Evolutionary conservation across 2,329 filamentous ascomycete genomes (phyloP).

Genomic region (Aspergillus calidoustus): DNA sequence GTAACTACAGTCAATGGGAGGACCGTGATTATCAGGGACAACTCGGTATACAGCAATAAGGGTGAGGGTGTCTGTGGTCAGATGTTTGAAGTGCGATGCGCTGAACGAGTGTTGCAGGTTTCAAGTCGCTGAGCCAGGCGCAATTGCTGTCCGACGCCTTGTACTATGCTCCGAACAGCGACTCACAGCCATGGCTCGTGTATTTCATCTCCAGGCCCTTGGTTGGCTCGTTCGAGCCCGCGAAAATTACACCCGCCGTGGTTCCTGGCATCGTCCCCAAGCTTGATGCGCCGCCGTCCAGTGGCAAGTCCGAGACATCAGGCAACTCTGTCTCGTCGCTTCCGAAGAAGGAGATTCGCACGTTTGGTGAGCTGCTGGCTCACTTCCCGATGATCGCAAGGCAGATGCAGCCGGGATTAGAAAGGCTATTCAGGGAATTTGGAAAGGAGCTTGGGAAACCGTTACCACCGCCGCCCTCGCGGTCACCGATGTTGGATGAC

Average conservation of each 20-base stretch:
- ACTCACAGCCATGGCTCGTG: conserved; percentile 91
- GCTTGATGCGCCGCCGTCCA: conserved; percentile 25
- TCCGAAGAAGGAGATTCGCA: conserved; percentile 87
- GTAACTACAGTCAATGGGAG: conserved; percentile 91
- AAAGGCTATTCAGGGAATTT: conserved; percentile 89
- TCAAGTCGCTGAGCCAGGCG: conserved; percentile 88
- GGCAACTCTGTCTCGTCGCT: conserved; percentile 42
- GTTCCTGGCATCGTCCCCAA: conserved; percentile 48
- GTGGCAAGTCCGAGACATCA: conserved; percentile 38
- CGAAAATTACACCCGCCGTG: conserved; percentile 71
- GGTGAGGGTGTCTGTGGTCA: conserved; percentile 57
- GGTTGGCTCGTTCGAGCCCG: conserved; percentile 79
- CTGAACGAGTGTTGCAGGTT: conserved; percentile 61
- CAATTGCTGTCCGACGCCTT: conserved; percentile 82
- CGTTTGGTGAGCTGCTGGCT: conserved; percentile 85
- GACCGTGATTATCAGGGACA: conserved; percentile 93
- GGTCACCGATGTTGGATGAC: conserved; percentile 56
- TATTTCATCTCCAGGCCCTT: conserved; percentile 94
- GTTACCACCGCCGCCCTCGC: conserved; percentile 70
- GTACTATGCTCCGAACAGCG: conserved; percentile 87
- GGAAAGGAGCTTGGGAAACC: conserved; percentile 82
- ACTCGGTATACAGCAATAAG: conserved; percentile 93
- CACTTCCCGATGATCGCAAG: conserved; percentile 94
- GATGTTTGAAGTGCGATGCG: conserved; percentile 13
- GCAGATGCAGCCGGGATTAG: conserved; percentile 92